Conservation (phyloP, 1,284 basidiomycete genomes). For the Sporisorium iseilematis-ciliati region DNA sequence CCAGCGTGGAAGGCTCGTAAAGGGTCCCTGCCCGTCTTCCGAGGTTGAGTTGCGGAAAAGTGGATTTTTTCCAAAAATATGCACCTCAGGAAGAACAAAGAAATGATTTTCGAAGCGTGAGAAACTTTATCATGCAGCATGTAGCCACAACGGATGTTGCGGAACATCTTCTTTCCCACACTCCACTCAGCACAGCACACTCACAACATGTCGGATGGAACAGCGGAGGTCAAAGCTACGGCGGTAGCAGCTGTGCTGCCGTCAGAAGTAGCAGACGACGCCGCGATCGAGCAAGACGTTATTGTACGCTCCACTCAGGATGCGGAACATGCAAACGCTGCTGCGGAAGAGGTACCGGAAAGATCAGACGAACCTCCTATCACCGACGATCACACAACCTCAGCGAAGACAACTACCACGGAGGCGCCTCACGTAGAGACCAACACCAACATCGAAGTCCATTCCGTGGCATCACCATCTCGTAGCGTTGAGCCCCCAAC, state of each 20-base stretch:
- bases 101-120: conserved; percentile 1
- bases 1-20: conserved; percentile 19
- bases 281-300: background rate
- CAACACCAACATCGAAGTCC: background rate
- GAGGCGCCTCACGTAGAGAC: background rate
- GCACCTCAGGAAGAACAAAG: conserved; percentile 2
- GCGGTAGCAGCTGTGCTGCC: background rate
- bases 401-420: background rate
- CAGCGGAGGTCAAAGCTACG: background rate
- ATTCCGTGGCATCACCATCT: background rate
- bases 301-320: background rate
- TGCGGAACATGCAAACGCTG: background rate
- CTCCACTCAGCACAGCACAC: background rate
- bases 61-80: conserved; percentile 25
- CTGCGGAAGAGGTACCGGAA: background rate
- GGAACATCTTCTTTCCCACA: background rate
- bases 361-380: too few relatives aligned
- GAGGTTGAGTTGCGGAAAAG: conserved; percentile 9
- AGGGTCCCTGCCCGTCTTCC: conserved; percentile 19
- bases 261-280: background rate
- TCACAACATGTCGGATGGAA: conserved; percentile 1
- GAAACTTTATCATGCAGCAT: conserved; percentile 18
- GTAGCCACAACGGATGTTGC: background rate
- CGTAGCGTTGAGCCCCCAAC: background rate
- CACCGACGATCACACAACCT: background rate